phyloP scores from a whole-genome alignment of 352 stramenopile genomes.

The Globisporangium heterothallicum region DNA sequence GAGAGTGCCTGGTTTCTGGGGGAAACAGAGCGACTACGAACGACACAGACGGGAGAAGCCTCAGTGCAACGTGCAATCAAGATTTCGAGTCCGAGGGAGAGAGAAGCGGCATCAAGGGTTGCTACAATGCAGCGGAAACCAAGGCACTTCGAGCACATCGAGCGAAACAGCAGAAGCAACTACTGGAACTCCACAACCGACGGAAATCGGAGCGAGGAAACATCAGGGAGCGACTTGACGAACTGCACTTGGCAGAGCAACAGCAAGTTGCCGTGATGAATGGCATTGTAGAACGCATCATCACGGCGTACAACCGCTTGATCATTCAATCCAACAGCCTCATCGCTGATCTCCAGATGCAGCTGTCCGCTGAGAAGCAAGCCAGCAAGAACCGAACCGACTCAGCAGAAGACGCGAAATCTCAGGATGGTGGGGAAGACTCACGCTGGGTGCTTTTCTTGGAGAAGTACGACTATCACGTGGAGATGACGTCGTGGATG shows the following conservation, averaged over 20 bases:
- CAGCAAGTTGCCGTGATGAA: conserved; percentile 23
- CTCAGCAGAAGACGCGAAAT: background rate
- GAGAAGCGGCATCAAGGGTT: background rate
- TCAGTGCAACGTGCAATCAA: background rate
- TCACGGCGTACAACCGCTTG: conserved; percentile 22
- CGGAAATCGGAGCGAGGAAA: conserved; percentile 21
- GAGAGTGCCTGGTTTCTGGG: background rate
- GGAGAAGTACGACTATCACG: conserved; percentile 13
- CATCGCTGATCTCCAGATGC: conserved; percentile 15
- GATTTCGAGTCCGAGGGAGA: background rate
- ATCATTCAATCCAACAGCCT: conserved; percentile 7
- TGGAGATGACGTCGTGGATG: conserved; percentile 39
- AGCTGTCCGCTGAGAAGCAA: conserved; percentile 3
- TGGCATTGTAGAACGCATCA: conserved; percentile 14
- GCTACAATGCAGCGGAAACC: background rate
- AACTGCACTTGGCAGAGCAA: conserved; percentile 29
- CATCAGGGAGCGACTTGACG: conserved; percentile 30
- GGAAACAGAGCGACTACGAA: background rate
- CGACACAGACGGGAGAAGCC: background rate
- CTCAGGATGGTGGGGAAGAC: conserved; percentile 2
- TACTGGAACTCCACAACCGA: conserved; percentile 14
- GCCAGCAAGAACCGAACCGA: background rate
- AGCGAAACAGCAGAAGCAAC: background rate
- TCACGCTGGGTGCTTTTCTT: conserved; percentile 6
- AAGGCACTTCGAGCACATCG: background rate